These are phyloP conservation scores for Phytophthora tubulina DNA, from an alignment of 352 stramenopile species.

Conservation along the genomic window DNA sequence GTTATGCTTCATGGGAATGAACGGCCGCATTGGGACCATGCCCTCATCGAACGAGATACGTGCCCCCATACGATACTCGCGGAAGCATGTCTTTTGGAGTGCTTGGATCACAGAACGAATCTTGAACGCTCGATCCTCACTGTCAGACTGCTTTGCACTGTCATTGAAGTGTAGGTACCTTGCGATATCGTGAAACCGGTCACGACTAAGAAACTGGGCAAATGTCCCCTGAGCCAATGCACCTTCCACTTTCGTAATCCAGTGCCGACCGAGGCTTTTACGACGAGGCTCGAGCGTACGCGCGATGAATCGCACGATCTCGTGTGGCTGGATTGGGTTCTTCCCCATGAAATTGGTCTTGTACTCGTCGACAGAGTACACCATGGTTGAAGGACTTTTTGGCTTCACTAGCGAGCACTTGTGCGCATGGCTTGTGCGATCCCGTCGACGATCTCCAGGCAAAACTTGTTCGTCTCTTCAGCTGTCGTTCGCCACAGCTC, in stretches of 20 bases:
- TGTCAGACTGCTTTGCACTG: background rate
- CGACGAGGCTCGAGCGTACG: slow-evolving; percentile 2
- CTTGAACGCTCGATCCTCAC: slow-evolving; percentile 14
- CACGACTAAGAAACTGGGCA: slow-evolving; percentile 7
- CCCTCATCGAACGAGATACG: no score
- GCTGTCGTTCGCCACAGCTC: slow-evolving; percentile 7
- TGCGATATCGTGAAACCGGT: slow-evolving; percentile 13
- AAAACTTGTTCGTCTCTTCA: background rate
- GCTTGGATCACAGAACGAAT: background rate
- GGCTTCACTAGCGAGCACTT: background rate
- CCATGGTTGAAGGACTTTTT: background rate
- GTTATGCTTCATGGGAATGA: no score
- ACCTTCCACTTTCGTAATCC: slow-evolving; percentile 10
- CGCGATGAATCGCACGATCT: slow-evolving; percentile 9
- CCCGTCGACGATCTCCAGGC: background rate
- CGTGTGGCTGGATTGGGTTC: slow-evolving; percentile 3
- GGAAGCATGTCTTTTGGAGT: no score
- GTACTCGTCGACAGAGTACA: slow-evolving; percentile 11
- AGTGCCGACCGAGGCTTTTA: slow-evolving; percentile 5
- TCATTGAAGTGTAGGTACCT: slow-evolving; percentile 15
- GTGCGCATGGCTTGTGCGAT: background rate
- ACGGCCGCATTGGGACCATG: no score
- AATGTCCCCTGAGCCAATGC: slow-evolving; percentile 5
- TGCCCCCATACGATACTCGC: no score
- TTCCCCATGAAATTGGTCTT: background rate